phyloP scores from a whole-genome alignment of 495 filamentous ascomycete genomes.

The Lasiosphaeriaceae sp. region DNA sequence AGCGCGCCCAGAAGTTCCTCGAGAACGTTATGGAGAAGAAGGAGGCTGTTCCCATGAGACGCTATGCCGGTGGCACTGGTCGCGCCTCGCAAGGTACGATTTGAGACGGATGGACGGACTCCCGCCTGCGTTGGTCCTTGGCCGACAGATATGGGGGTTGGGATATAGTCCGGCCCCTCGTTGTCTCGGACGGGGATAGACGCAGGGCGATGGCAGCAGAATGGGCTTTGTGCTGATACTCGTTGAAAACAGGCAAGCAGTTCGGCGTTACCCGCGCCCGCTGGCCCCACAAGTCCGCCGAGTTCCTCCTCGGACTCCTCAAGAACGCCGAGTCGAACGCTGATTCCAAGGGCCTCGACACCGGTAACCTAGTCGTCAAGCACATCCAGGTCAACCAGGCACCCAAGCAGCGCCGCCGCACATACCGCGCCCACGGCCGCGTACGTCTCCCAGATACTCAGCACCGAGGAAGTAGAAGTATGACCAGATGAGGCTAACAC shows the following conservation, averaged over 20 bases:
- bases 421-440: slow-evolving; percentile 99
- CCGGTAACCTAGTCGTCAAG: slow-evolving; percentile 91
- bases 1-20: slow-evolving; percentile 89
- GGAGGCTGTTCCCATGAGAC: slow-evolving; percentile 95
- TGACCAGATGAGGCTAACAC: slow-evolving; percentile 22
- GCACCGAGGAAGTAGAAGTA: slow-evolving; percentile 3
- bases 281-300: slow-evolving; percentile 98
- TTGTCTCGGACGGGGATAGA: background rate
- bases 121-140: background rate
- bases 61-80: slow-evolving; percentile 91
- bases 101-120: slow-evolving; percentile 4
- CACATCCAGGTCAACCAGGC: slow-evolving; percentile 99
- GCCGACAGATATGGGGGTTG: background rate
- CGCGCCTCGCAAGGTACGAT: slow-evolving; percentile 92
- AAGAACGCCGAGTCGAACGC: slow-evolving; percentile 99
- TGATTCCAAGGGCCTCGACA: slow-evolving; percentile 98
- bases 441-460: slow-evolving; percentile 57
- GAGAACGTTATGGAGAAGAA: slow-evolving; percentile 93
- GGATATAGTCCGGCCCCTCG: background rate
- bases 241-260: slow-evolving; percentile 76
- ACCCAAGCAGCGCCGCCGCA: slow-evolving; percentile 94
- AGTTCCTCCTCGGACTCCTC: slow-evolving; percentile 94
- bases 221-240: slow-evolving; percentile 24
- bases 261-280: slow-evolving; percentile 95
- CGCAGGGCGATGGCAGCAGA: background rate